A percentile compares a stretch with the other conserved stretches of the same genome.
Evolutionary conservation across 352 stramenopile genomes (phyloP).

Genomic region (Hyaloperonospora arabidopsidis): DNA sequence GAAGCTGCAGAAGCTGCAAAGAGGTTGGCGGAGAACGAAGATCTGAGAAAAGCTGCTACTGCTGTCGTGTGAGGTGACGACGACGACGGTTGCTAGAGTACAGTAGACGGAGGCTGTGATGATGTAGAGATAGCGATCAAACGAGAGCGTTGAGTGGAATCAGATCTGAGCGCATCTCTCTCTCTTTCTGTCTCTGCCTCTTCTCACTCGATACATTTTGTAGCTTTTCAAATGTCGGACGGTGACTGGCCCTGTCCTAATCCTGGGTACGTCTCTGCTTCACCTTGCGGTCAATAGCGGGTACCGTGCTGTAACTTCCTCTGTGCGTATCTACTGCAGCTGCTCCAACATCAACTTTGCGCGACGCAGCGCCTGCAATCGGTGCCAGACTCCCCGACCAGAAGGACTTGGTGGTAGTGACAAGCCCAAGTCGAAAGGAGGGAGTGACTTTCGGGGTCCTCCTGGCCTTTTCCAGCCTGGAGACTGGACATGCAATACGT

Average conservation of each 20-base stretch:
- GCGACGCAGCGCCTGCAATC: slow-evolving; percentile 70
- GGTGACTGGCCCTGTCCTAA: slow-evolving; percentile 81
- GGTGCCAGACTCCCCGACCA: slow-evolving; percentile 57
- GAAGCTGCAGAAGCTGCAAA: slow-evolving; percentile 21
- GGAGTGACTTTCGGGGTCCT: slow-evolving; percentile 41
- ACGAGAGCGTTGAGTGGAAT: slow-evolving; percentile 8
- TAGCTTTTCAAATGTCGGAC: slow-evolving; percentile 50
- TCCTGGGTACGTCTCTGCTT: slow-evolving; percentile 48
- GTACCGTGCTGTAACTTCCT: neutral
- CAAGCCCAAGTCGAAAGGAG: slow-evolving; percentile 23
- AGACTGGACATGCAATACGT: slow-evolving; percentile 81
- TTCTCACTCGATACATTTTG: neutral
- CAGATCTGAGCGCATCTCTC: slow-evolving; percentile 26
- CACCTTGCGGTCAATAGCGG: no score
- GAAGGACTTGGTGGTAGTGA: slow-evolving; percentile 29
- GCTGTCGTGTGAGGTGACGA: slow-evolving; percentile 1
- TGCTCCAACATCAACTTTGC: slow-evolving; percentile 84
- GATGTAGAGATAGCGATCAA: no score
- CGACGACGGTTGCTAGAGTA: no score
- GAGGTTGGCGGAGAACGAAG: no score
- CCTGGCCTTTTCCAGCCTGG: slow-evolving; percentile 71
- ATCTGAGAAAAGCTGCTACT: neutral
- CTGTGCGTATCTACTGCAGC: slow-evolving; percentile 20
- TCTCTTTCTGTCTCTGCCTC: no score
- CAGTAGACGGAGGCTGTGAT: no score